Evolutionary conservation across 1,284 basidiomycete species (phyloP).

Genomic region (Ceratobasidium theobromae): DNA sequence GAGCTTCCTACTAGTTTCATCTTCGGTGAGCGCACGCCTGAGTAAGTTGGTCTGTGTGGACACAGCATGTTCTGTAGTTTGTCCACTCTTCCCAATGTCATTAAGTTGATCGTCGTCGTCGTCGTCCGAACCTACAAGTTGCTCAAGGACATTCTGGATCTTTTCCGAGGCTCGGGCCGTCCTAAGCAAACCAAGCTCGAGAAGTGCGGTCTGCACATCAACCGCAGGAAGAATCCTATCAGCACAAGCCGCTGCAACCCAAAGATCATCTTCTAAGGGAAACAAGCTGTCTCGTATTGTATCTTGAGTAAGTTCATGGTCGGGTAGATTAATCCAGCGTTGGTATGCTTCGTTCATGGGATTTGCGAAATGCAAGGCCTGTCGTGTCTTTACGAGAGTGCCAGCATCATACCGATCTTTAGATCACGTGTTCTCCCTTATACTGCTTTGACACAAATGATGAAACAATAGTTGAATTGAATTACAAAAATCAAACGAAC

Average conservation of each 20-base stretch:
- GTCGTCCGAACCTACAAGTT: slow-evolving; percentile 36
- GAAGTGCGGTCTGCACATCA: slow-evolving; percentile 55
- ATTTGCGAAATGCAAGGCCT: background rate
- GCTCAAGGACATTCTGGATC: slow-evolving; percentile 46
- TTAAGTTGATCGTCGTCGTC: slow-evolving; percentile 38
- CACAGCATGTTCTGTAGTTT: slow-evolving; percentile 13
- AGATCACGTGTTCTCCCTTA: slow-evolving; percentile 8
- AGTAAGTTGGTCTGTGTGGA: background rate
- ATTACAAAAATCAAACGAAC: background rate
- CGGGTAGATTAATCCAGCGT: slow-evolving; percentile 57
- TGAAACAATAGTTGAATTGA: background rate
- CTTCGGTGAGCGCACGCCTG: slow-evolving; percentile 16
- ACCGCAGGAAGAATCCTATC: slow-evolving; percentile 66
- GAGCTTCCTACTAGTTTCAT: slow-evolving; percentile 20
- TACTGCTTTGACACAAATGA: background rate
- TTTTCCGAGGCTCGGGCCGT: slow-evolving; percentile 54
- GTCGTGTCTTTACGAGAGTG: background rate
- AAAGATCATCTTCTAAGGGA: slow-evolving; percentile 62
- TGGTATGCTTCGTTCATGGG: slow-evolving; percentile 28
- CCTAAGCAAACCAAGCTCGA: slow-evolving; percentile 62
- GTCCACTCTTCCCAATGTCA: slow-evolving; percentile 37
- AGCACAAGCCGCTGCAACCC: slow-evolving; percentile 68
- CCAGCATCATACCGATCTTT: slow-evolving; percentile 19
- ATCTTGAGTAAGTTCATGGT: slow-evolving; percentile 57
- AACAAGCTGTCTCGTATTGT: slow-evolving; percentile 54